phyloP scores from a whole-genome alignment of 306 rosid species.

The Malus asiatica region DNA sequence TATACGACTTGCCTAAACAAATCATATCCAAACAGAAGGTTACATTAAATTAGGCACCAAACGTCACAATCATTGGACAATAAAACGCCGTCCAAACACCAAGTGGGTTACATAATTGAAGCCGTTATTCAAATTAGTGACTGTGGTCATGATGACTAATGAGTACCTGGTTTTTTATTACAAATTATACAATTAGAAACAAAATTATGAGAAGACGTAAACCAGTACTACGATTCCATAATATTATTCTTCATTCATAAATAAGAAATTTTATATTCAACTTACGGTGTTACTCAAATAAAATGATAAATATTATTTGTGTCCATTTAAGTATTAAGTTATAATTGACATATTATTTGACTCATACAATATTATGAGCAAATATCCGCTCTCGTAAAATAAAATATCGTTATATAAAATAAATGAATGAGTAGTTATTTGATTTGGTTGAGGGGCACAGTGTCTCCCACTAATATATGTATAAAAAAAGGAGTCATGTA shows the following conservation, averaged over 20 bases:
- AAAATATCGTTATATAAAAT: neutral
- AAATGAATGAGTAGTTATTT: neutral
- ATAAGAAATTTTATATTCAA: too few species aligned
- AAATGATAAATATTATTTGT: too few species aligned
- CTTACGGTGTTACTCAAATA: too few species aligned
- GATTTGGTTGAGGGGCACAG: neutral
- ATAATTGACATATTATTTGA: too few species aligned
- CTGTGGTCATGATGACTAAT: neutral
- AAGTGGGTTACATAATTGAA: conserved; percentile 1
- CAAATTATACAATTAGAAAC: neutral
- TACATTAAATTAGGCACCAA: neutral
- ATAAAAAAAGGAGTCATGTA: neutral
- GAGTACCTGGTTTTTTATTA: neutral
- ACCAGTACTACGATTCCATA: too few species aligned
- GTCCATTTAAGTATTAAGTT: too few species aligned
- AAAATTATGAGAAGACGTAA: too few species aligned
- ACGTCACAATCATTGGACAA: neutral
- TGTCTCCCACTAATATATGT: neutral
- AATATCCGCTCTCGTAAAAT: too few species aligned
- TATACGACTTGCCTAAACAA: neutral
- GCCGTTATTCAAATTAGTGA: neutral
- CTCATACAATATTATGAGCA: neutral
- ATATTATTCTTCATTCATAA: too few species aligned
- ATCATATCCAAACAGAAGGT: neutral
- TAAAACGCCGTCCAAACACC: neutral